Evolutionary conservation across 495 filamentous ascomycete species (phyloP).

Genomic region (Aspergillus avenaceus): DNA sequence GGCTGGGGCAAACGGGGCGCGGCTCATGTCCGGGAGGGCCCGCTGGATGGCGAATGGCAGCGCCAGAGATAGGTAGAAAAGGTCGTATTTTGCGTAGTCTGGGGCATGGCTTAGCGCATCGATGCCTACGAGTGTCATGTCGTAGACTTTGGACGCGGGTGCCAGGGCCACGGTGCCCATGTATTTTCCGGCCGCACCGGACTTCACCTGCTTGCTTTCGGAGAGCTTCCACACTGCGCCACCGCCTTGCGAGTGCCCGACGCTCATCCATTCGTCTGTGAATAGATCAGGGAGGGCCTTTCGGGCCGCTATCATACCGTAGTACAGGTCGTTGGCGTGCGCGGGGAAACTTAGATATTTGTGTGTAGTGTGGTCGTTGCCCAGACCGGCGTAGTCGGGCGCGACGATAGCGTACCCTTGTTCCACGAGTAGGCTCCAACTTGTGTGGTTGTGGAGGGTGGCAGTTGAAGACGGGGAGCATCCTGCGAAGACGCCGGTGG

Average conservation of each 20-base stretch:
- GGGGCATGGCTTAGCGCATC: neutral
- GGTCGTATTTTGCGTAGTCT: neutral
- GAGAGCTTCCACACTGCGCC: conserved; percentile 42
- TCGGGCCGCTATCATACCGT: conserved; percentile 40
- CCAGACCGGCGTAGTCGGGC: conserved; percentile 50
- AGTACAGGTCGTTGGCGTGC: conserved; percentile 40
- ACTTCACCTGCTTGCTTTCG: conserved; percentile 26
- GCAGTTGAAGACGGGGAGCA: conserved; percentile 35
- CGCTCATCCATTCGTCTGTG: conserved; percentile 33
- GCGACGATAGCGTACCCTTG: conserved; percentile 48
- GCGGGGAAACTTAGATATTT: conserved; percentile 31
- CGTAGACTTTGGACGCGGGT: conserved; percentile 22
- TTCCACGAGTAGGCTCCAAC: conserved; percentile 32
- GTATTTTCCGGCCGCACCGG: conserved; percentile 29
- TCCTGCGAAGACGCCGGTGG: conserved; percentile 33
- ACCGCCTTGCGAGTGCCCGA: conserved; percentile 50
- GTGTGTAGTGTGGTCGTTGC: conserved; percentile 34
- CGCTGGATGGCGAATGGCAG: neutral
- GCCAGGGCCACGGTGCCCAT: conserved; percentile 36
- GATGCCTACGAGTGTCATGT: neutral
- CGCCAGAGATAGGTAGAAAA: neutral
- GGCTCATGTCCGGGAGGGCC: neutral
- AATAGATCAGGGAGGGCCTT: conserved; percentile 32
- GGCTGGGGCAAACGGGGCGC: neutral
- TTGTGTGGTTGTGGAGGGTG: conserved; percentile 35